Evolutionary conservation across 352 stramenopile genomes (phyloP).

Genomic region (Globisporangium carolinianum): DNA sequence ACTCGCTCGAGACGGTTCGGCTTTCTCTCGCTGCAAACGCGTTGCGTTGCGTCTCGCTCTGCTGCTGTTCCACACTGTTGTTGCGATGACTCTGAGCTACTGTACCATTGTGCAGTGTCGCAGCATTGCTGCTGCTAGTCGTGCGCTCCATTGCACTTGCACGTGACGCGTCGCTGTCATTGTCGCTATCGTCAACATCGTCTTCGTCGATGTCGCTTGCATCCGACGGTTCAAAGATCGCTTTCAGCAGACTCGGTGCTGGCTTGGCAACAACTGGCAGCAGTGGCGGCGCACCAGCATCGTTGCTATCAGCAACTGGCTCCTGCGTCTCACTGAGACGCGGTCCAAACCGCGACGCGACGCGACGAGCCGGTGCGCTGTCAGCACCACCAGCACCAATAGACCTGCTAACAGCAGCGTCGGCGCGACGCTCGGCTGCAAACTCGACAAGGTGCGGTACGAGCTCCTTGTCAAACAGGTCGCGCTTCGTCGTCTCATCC

Average conservation of each 20-base stretch:
- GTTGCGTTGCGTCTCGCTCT: no score
- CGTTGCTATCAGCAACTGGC: conserved; percentile 6
- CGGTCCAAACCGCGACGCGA: not conserved
- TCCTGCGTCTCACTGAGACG: not conserved
- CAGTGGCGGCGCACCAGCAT: conserved; percentile 17
- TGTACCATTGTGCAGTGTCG: no score
- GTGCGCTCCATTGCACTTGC: no score
- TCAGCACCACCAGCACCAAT: not conserved
- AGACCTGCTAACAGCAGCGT: not conserved
- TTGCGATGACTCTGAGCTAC: no score
- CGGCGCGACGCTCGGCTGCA: conserved; percentile 27
- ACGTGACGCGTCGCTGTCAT: not conserved
- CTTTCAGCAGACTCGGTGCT: conserved; percentile 50
- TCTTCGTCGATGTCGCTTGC: conserved; percentile 37
- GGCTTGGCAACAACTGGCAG: conserved; percentile 39
- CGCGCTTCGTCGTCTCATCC: conserved; percentile 16
- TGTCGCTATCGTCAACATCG: conserved; percentile 19
- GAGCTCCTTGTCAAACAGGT: conserved; percentile 69
- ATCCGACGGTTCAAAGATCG: conserved; percentile 79
- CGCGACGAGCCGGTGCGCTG: no score
- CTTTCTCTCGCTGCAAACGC: not conserved
- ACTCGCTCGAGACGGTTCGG: not conserved
- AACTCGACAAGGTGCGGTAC: conserved; percentile 65
- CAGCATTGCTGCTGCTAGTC: no score
- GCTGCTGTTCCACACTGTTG: no score